Conservation (phyloP, 139 green algal species). For the Pseudopediastrum boryanum region DNA sequence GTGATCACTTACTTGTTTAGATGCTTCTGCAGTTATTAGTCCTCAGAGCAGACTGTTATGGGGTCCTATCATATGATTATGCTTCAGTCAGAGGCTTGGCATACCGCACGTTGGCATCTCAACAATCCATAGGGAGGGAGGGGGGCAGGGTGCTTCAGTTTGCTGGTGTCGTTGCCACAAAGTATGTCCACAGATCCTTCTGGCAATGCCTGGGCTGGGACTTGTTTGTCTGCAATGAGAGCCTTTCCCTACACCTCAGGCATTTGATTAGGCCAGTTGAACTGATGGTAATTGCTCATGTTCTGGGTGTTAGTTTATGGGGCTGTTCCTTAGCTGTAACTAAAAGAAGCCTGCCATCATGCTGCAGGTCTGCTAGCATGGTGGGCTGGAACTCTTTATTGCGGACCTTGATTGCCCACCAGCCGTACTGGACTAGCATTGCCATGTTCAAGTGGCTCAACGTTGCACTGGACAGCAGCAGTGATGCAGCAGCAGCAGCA, state of each 20-base stretch:
- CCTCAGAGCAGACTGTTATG: neutral
- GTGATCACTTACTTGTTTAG: too few relatives aligned
- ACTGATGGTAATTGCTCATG: neutral
- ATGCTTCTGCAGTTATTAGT: neutral
- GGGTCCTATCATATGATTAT: neutral
- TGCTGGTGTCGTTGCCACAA: too few relatives aligned
- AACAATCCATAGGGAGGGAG: neutral
- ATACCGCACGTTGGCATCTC: neutral
- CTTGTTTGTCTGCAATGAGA: neutral
- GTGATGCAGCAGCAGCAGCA: neutral
- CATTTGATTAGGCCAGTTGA: neutral
- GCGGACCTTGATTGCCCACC: conserved; percentile 23
- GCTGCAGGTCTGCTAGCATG: conserved; percentile 4
- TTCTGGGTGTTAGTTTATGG: neutral
- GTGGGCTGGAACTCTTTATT: conserved; percentile 24
- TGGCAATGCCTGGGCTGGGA: neutral
- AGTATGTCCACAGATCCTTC: neutral
- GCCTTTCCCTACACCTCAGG: neutral
- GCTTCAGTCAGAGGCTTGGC: neutral
- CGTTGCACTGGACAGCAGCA: neutral
- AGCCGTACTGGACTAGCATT: conserved; percentile 33
- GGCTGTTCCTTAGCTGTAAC: neutral
- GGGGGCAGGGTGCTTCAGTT: too few relatives aligned
- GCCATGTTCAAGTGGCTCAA: conserved; percentile 17
- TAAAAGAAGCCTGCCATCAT: neutral